Percentiles rank a stretch among this genome's conserved stretches.
Evolutionary conservation across 495 filamentous ascomycete species (phyloP).

Genomic region (Astrocystis sublimbata): DNA sequence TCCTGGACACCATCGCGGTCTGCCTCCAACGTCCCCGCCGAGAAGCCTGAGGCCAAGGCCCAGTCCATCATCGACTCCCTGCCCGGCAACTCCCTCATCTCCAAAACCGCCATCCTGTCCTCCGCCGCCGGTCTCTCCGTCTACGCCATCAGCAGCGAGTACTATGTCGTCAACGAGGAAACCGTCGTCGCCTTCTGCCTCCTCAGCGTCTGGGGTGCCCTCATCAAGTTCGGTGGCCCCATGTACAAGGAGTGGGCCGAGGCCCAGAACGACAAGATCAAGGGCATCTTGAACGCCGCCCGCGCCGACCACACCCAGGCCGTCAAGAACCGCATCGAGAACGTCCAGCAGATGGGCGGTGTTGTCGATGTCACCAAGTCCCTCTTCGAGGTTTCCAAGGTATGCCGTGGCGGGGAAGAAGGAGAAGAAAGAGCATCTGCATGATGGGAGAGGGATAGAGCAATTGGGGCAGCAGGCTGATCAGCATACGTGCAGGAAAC

Average conservation of each 20-base stretch:
- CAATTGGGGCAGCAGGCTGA: slow-evolving; percentile 11
- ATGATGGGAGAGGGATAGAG: neutral
- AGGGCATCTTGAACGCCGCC: slow-evolving; percentile 87
- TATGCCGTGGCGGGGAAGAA: too few species aligned
- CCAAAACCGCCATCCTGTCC: slow-evolving; percentile 95
- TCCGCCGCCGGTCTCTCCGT: slow-evolving; percentile 85
- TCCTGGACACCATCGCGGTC: slow-evolving; percentile 63
- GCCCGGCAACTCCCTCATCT: slow-evolving; percentile 79
- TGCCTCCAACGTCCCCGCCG: slow-evolving; percentile 72
- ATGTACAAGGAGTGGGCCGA: slow-evolving; percentile 92
- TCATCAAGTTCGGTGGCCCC: slow-evolving; percentile 90
- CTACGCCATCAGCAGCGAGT: slow-evolving; percentile 97
- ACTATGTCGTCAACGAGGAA: slow-evolving; percentile 99
- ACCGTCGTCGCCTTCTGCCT: slow-evolving; percentile 86
- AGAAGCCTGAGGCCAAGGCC: slow-evolving; percentile 90
- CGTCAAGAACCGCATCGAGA: slow-evolving; percentile 89
- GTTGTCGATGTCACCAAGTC: slow-evolving; percentile 96
- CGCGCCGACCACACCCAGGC: slow-evolving; percentile 92
- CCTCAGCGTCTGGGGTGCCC: slow-evolving; percentile 82
- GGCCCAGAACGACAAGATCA: slow-evolving; percentile 81
- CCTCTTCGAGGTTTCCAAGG: slow-evolving; percentile 96
- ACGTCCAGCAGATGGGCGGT: slow-evolving; percentile 85
- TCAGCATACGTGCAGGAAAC: slow-evolving; percentile 70
- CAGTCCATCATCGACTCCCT: slow-evolving; percentile 91
- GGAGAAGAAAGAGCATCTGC: neutral